These are phyloP conservation scores for Penicillium coffeae DNA, from an alignment of 495 filamentous ascomycete genomes.

Conservation along the genomic window DNA sequence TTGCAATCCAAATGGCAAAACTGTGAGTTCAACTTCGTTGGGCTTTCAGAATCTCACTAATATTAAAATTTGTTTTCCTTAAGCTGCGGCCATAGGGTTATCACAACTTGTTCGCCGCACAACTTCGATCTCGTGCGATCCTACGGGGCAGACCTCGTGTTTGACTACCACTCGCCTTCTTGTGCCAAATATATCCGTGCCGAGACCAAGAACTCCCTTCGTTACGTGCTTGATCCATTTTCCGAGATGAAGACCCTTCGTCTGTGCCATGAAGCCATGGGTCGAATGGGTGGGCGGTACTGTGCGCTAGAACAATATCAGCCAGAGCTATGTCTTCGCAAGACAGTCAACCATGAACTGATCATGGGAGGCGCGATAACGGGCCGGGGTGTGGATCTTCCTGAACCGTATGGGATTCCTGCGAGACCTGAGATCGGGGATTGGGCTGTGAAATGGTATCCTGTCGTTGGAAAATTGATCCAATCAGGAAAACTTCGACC, in stretches of 20 bases:
- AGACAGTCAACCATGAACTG: constrained; percentile 25
- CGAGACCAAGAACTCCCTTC: constrained; percentile 33
- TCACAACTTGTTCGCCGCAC: constrained; percentile 52
- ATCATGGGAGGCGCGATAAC: constrained; percentile 28
- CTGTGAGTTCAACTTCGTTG: constrained; percentile 19
- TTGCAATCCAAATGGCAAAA: constrained; percentile 42
- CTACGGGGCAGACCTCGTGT: constrained; percentile 50
- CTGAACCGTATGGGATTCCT: constrained; percentile 24
- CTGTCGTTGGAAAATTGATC: constrained; percentile 18
- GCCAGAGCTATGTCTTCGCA: constrained; percentile 17
- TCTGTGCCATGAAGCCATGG: constrained; percentile 40
- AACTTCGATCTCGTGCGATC: constrained; percentile 52
- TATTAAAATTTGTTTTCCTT: no score
- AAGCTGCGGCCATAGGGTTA: constrained; percentile 41
- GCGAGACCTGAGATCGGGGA: constrained; percentile 18
- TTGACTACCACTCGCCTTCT: constrained; percentile 49
- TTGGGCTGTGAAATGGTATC: constrained; percentile 19
- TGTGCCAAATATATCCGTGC: constrained; percentile 40
- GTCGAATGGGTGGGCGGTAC: constrained; percentile 41
- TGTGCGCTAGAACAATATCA: constrained; percentile 34
- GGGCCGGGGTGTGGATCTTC: constrained; percentile 24
- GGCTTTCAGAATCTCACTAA: no score
- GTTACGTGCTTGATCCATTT: constrained; percentile 41
- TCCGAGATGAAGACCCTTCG: constrained; percentile 28
- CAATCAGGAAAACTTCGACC: constrained; percentile 17